A percentile compares a stretch with the other conserved stretches of the same genome.
phyloP scores from a whole-genome alignment of 2,329 filamentous ascomycete genomes.

The Epicoccum nigrum region DNA sequence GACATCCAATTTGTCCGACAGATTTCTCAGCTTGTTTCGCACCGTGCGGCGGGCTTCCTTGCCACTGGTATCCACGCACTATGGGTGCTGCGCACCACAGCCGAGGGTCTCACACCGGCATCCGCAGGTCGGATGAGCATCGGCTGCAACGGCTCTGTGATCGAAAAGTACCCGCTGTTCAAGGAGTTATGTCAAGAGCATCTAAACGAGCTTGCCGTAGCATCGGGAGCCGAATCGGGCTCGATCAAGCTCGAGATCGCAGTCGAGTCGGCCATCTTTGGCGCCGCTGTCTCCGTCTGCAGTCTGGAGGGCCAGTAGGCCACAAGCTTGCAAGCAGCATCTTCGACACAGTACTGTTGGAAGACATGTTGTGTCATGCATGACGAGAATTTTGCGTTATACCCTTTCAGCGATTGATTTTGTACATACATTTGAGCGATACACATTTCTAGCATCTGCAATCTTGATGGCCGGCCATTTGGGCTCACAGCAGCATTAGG shows the following conservation, averaged over 20 bases:
- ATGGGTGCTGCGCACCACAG: conserved; percentile 61
- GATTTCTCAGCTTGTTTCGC: conserved; percentile 60
- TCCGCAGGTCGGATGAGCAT: conserved; percentile 55
- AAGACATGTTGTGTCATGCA: conserved; percentile 3
- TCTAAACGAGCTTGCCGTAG: conserved; percentile 62
- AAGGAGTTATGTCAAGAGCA: conserved; percentile 65
- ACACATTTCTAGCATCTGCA: conserved; percentile 9
- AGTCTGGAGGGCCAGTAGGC: conserved; percentile 42
- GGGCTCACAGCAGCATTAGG: conserved; percentile 11
- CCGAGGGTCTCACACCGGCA: conserved; percentile 51
- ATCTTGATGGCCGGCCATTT: conserved; percentile 1
- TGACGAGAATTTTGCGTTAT: conserved; percentile 14
- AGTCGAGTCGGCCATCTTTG: conserved; percentile 75
- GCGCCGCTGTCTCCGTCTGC: conserved; percentile 70
- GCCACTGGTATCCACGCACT: conserved; percentile 68
- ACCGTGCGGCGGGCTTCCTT: conserved; percentile 66
- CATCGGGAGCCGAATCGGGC: conserved; percentile 48
- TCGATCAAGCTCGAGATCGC: conserved; percentile 70
- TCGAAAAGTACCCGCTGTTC: conserved; percentile 78
- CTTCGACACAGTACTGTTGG: not conserved
- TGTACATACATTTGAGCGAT: conserved; percentile 16
- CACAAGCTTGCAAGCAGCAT: not conserved
- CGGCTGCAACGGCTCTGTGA: conserved; percentile 80
- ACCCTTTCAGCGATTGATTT: conserved; percentile 22
- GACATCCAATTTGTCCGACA: conserved; percentile 63